Evolutionary conservation across 2,329 filamentous ascomycete genomes (phyloP), one percentile per base, ranked within the genome.

Genomic region (Monilinia aucupariae): DNA sequence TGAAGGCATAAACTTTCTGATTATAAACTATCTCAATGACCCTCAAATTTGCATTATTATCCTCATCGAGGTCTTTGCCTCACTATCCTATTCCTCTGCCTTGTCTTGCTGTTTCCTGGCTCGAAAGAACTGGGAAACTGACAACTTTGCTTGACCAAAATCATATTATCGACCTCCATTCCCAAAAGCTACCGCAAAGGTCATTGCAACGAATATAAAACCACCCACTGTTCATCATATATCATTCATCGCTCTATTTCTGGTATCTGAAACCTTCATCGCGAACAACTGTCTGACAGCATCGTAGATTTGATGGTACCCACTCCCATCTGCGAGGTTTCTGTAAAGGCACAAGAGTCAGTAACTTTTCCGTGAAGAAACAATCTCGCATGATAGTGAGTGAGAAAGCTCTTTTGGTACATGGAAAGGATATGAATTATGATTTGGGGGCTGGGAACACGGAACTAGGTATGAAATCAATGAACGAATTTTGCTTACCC

Each of bases 231-330:
- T 32, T 12, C 15, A 25, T 8, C 4, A 25, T 20, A 5, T 34
- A 9, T 3, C 1, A 2, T 37, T 12, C 0, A 1, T 2, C 12
- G 27, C 10, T 13, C 54, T 58, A 47, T 7, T 10, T 47, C 10
- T 25, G 10, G 2, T 32, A 25, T 20, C 9, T 17, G 9, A 13
- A 25, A 25, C 8, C 41, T 2, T 25, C 54, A 9, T 47, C 41
- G 8, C 54, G 54, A 25, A 47, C 30, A 22, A 58, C 41, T 6
- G 54, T 58, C 22, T 47, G 41, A 10, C 54, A 58, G 7, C 30
- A 22, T 27, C 54, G 22, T 34, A 58, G 43, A 13, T 47, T 58
- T 47, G 54, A 58, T 25, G 54, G 54, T 34, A 9, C n/a, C 54
- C 54, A 58, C 1, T 32, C 8, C 54, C 54, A 58, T 2, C 5